Conservation (phyloP, 305 asterid species). For the Fraxinus platypoda region DNA sequence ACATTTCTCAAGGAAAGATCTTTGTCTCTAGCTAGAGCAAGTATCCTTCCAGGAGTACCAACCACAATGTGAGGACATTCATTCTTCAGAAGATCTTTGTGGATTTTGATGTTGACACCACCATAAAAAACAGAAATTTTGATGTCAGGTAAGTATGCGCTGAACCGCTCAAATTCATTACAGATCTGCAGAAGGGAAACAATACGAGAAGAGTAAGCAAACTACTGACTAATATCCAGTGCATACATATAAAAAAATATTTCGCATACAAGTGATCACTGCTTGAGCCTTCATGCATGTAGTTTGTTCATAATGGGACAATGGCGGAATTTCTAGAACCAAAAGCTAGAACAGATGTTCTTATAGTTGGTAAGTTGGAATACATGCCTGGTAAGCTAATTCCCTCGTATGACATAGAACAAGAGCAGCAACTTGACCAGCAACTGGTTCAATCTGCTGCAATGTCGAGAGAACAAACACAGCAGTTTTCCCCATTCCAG, state of each 20-base stretch:
- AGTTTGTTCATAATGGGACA: background rate
- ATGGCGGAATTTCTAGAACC: background rate
- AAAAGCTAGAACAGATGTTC: background rate
- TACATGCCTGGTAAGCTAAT: constrained; percentile 64
- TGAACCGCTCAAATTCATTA: constrained; percentile 64
- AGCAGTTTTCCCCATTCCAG: constrained; percentile 87
- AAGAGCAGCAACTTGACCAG: constrained; percentile 87
- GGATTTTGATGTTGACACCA: constrained; percentile 68
- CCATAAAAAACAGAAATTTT: constrained; percentile 70
- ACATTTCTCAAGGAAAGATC: constrained; percentile 58
- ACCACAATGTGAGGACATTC: constrained; percentile 80
- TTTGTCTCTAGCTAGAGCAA: constrained; percentile 65
- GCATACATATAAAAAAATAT: background rate
- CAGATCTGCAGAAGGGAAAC: constrained; percentile 54
- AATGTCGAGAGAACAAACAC: constrained; percentile 80
- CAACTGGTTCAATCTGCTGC: constrained; percentile 78
- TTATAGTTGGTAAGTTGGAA: background rate
- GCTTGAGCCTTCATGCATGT: background rate
- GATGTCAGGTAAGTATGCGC: constrained; percentile 51
- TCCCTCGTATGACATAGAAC: constrained; percentile 66
- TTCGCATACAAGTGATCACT: background rate
- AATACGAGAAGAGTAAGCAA: constrained; percentile 13
- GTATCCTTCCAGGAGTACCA: constrained; percentile 78
- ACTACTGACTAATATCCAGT: background rate
- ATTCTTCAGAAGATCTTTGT: constrained; percentile 64